A percentile compares a stretch with the other conserved stretches of the same genome.
These are phyloP conservation scores for Houttuynia cordata DNA, from an alignment of 164 flowering plant genomes.

Conservation along the genomic window DNA sequence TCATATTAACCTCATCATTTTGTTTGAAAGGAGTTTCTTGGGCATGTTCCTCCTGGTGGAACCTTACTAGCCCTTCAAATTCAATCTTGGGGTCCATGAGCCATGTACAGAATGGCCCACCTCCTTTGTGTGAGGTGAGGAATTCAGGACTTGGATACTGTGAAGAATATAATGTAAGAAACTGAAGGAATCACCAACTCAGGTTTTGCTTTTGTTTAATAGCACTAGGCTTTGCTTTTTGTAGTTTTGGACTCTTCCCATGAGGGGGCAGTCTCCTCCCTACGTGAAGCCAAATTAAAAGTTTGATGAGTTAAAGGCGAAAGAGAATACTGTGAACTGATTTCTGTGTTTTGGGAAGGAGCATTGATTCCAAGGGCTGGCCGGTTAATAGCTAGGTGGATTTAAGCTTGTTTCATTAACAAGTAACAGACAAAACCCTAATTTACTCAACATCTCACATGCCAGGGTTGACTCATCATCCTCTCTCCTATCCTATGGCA, in stretches of 20 bases:
- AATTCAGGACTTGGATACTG: constrained; percentile 11
- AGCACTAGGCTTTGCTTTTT: constrained; percentile 9
- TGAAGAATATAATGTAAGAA: constrained; percentile 15
- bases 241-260: background rate
- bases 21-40: background rate
- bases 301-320: background rate
- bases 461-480: constrained; percentile 32
- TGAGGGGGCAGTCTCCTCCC: constrained; percentile 3
- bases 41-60: background rate
- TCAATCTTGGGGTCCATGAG: background rate
- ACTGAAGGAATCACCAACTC: constrained; percentile 23
- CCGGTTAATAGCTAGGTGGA: background rate
- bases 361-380: constrained; percentile 5
- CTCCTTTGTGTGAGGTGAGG: background rate
- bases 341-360: background rate
- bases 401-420: constrained; percentile 7
- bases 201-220: constrained; percentile 19
- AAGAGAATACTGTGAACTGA: background rate
- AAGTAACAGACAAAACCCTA: constrained; percentile 12
- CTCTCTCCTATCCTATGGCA: background rate
- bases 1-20: background rate
- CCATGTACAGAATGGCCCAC: background rate
- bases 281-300: constrained; percentile 17
- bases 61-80: background rate
- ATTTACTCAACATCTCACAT: constrained; percentile 33